Base-by-base conservation (phyloP, 176 grass and related monocot species). In the Triticum turgidum region DNA sequence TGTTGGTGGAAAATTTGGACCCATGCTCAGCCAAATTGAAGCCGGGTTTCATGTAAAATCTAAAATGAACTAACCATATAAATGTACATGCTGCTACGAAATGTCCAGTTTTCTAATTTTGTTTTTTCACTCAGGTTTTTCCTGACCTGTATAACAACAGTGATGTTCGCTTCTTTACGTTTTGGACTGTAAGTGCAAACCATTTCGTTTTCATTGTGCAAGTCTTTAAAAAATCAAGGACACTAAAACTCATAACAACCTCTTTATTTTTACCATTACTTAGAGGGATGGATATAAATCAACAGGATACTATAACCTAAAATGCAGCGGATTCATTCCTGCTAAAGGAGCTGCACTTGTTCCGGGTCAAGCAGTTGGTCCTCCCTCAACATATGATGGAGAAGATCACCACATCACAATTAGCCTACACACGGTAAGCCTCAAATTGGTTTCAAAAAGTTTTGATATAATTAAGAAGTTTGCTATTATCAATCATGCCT, bases 91-190 rank as follows among this genome's bases (percentile, higher is more conserved):
- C 38, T 47, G 44, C 44, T 47, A 5, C 12, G 38, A 30, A 76
- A 51, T 47, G 44, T 52, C n/a, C 8, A 32, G 3, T 76, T 76
- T 54, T 20, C 8, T 10, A 2, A 17, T 20, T 44, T 33, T 21
- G 27, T 32, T 76, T 76, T 76, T 4, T 9, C 45, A 61, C 67
- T 14, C 73, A 90, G 84, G 84, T 90, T 59, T 15, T 24, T 41
- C 70, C 71, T 11, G 4, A 68, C 22, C 22, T 82, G 20, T 87
- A 90, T 24, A 65, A 82, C 27, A 71, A 86, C 70, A 61, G 18
- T 3, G 78, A 90, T 54, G 58, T 86, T 18, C 88, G 25, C 68
- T 90, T 90, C 84, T 90, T 82, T 69, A 83, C 78, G 52, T 82
- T 70, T 62, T 87, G 79, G 88, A 89, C 73, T 4, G 88, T 90